Evolutionary conservation across 2,329 filamentous ascomycete genomes (phyloP).

Genomic region (Remersonia thermophila): DNA sequence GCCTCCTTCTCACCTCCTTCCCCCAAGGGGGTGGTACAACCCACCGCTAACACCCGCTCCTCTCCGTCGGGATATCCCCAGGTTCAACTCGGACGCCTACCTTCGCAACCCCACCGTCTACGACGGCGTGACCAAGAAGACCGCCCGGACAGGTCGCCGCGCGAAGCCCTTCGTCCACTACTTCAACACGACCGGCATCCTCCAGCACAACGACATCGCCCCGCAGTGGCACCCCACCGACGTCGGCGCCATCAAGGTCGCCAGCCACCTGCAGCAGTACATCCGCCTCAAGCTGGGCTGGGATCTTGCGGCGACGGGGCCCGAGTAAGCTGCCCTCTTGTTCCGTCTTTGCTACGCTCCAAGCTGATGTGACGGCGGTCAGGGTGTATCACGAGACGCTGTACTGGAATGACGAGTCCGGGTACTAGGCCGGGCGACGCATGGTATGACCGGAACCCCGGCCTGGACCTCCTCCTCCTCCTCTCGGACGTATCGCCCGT

Average conservation of each 20-base stretch:
- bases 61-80: too few relatives aligned
- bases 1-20: too few relatives aligned
- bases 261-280: conserved; percentile 46
- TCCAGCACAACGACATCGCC: conserved; percentile 50
- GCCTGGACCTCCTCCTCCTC: too few relatives aligned
- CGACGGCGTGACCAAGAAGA: conserved; percentile 28
- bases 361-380: too few relatives aligned
- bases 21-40: too few relatives aligned
- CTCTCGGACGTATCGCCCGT: too few relatives aligned
- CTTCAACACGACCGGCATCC: conserved; percentile 48
- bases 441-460: too few relatives aligned
- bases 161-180: conserved; percentile 42
- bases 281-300: conserved; percentile 43
- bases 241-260: conserved; percentile 48
- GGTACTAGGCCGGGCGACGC: conserved; percentile 30
- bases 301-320: conserved; percentile 41
- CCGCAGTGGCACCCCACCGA: conserved; percentile 49
- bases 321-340: conserved; percentile 31
- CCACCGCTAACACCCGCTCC: too few relatives aligned
- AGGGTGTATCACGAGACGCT: conserved; percentile 33
- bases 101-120: conserved; percentile 27
- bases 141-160: conserved; percentile 19
- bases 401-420: conserved; percentile 39
- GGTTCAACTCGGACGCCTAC: conserved; percentile 35
- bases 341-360: too few relatives aligned